phyloP scores from a whole-genome alignment of 768 basidiomycete genomes.

The Tylopilus cervinicoccineus region DNA sequence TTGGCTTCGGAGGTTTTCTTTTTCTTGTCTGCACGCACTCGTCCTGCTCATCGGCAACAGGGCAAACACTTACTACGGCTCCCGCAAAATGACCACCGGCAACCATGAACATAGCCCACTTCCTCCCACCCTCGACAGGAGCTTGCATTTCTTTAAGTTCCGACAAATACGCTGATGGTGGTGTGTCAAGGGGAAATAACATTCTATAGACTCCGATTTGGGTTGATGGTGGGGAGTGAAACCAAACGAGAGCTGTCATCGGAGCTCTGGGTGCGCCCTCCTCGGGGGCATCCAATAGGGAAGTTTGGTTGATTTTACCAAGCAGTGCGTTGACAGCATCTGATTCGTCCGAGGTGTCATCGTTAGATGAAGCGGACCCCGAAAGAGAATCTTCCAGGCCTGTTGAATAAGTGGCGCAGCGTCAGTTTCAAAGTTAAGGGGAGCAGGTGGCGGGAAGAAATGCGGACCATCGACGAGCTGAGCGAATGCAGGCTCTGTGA shows the following conservation, averaged over 20 bases:
- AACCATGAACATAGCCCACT: slow-evolving; percentile 94
- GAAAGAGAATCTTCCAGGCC: slow-evolving; percentile 86
- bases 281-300: slow-evolving; percentile 47
- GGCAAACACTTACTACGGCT: slow-evolving; percentile 72
- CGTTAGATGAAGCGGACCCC: slow-evolving; percentile 77
- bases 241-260: slow-evolving; percentile 82
- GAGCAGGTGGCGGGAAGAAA: neutral
- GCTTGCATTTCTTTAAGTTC: slow-evolving; percentile 67
- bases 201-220: slow-evolving; percentile 88
- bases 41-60: slow-evolving; percentile 42
- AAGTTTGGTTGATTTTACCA: slow-evolving; percentile 48
- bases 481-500: slow-evolving; percentile 69
- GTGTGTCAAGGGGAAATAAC: slow-evolving; percentile 52
- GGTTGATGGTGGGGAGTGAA: slow-evolving; percentile 80
- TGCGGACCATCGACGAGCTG: slow-evolving; percentile 75
- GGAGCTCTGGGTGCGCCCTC: slow-evolving; percentile 36
- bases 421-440: neutral
- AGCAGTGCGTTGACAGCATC: slow-evolving; percentile 67
- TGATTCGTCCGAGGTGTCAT: slow-evolving; percentile 54
- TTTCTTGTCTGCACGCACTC: slow-evolving; percentile 39
- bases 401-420: slow-evolving; percentile 22
- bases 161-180: slow-evolving; percentile 47
- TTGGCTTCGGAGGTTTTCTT: slow-evolving; percentile 60
- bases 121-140: slow-evolving; percentile 51
- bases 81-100: slow-evolving; percentile 99